Base-by-base conservation (phyloP, 176 grass and related monocot species). In the Chrysopogon serrulatus region DNA sequence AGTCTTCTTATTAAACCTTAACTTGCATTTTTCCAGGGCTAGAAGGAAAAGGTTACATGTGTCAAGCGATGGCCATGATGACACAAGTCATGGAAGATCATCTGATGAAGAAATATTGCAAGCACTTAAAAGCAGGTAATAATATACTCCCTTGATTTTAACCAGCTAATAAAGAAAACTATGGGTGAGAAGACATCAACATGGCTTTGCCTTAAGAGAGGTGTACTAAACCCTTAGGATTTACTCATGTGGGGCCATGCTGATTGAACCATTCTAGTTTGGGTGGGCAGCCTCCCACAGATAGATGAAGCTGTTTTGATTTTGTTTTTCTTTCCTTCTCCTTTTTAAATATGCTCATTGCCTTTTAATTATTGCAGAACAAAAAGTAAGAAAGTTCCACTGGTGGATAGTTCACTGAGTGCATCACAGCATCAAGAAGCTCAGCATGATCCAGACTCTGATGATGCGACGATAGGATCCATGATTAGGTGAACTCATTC, bases 41-140 rank as follows among this genome's bases (percentile, higher is more conserved):
- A 94, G 67, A 85, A 89, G 89, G 74, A 94, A 94, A 87, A 84
- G 81, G 37, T 28, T 51, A 42, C 87, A 79, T 78, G 42, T n/a
- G 15, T 85, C 78, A 28, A 82, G 41, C 44, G 27, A 56, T 30
- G 70, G 43, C 34, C 61, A 91, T n/a, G 84, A 87, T 54, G 74
- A 61, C 21, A 57, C 67, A 80, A 87, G 78, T 61, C 65, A 75
- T 73, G 65, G 57, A 80, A 39, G 61, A 77, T 87, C 81, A 77
- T 94, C 83, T 31, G 92, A 93, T 77, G 91, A 96, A 35, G 90
- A 92, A 85, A 92, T 84, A 28, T 77, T 98, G 82, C 84, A 86
- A 86, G 30, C 76, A 83, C 76, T 95, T 37, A 92, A 73, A 72
- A 68, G 71, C 78, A 95, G 90, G 95, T 98, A 86, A 86, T 41